Conservation (phyloP, 257 asterid species). For the Petunia secreta region DNA sequence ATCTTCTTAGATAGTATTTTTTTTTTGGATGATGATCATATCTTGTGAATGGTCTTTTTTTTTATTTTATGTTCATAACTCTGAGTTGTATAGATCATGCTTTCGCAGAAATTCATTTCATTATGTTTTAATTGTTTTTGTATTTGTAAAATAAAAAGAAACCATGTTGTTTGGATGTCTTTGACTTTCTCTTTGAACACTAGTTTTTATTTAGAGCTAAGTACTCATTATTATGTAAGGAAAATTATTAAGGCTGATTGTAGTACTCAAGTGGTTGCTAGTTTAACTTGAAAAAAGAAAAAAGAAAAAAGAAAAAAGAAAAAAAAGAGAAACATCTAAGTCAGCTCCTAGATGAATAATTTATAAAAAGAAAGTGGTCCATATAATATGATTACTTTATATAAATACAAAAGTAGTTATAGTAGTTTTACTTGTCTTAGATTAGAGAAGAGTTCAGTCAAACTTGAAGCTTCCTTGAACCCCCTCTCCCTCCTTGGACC, state of each 20-base stretch:
- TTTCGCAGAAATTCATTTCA: too few species aligned
- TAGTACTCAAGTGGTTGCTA: background rate
- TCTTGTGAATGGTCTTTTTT: too few species aligned
- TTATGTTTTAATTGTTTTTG: too few species aligned
- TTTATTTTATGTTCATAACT: too few species aligned
- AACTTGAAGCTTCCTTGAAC: background rate
- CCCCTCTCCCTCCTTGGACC: background rate
- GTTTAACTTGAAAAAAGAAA: background rate
- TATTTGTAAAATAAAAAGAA: background rate
- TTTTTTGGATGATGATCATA: too few species aligned
- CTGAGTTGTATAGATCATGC: too few species aligned
- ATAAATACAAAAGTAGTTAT: background rate
- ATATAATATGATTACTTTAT: background rate
- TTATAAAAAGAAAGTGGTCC: background rate
- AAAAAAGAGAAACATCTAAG: background rate
- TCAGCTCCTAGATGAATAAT: background rate
- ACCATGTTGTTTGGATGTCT: background rate
- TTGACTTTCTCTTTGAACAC: background rate
- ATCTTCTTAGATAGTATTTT: too few species aligned
- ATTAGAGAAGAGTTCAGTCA: background rate
- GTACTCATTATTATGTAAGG: background rate
- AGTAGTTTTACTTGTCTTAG: background rate
- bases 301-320: too few species aligned
- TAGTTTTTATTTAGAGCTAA: background rate
- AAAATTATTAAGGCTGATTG: background rate